Evolutionary conservation across 805 yeast genomes (phyloP).

Genomic region (Yamadazyma insecticola): DNA sequence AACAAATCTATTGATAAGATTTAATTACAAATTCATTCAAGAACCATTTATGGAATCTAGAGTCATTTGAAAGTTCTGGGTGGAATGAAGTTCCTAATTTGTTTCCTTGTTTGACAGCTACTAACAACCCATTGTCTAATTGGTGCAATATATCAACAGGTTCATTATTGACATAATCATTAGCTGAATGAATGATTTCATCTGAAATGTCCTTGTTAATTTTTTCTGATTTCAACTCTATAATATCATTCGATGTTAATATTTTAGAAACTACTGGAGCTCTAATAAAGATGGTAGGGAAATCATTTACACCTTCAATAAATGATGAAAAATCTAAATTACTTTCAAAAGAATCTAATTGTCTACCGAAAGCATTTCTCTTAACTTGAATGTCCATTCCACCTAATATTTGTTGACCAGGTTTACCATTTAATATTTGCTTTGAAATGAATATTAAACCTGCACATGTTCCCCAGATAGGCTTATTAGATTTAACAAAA

Average conservation of each 20-base stretch:
- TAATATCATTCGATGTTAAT: constrained; percentile 4
- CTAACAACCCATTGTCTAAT: constrained; percentile 40
- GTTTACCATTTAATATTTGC: constrained; percentile 47
- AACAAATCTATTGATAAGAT: no score
- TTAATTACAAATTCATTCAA: constrained; percentile 58
- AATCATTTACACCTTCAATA: constrained; percentile 36
- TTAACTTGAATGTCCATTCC: constrained; percentile 61
- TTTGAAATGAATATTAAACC: constrained; percentile 67
- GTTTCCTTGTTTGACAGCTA: constrained; percentile 68
- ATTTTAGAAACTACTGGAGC: constrained; percentile 62
- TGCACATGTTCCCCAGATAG: constrained; percentile 87
- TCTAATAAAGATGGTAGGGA: constrained; percentile 58
- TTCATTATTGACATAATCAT: constrained; percentile 17
- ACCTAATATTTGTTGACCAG: constrained; percentile 54
- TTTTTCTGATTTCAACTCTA: constrained; percentile 6
- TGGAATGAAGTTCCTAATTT: constrained; percentile 74
- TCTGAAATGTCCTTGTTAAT: constrained; percentile 1
- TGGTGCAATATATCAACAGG: constrained; percentile 41
- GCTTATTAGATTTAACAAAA: constrained; percentile 47
- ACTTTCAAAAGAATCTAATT: constrained; percentile 58
- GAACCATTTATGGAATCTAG: constrained; percentile 68
- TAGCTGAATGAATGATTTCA: constrained; percentile 15
- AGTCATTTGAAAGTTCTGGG: constrained; percentile 63
- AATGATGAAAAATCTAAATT: constrained; percentile 40
- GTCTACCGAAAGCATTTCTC: constrained; percentile 78